These are phyloP conservation scores for Cystobasidium tubakii DNA, from an alignment of 768 basidiomycete genomes.

Conservation along the genomic window DNA sequence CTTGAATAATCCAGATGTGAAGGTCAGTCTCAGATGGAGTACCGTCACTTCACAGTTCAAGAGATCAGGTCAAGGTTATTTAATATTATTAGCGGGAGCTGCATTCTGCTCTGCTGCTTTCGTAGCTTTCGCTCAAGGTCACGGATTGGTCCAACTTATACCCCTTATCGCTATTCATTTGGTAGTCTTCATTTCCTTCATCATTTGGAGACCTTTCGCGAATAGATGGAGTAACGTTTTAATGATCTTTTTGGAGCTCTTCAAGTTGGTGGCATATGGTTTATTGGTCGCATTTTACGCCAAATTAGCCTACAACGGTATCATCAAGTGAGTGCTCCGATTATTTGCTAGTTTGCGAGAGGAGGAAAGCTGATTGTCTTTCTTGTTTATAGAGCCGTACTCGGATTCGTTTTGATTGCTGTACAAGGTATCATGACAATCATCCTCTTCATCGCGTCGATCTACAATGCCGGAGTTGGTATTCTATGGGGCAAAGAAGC, in stretches of 20 bases:
- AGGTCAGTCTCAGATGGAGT: slow-evolving; percentile 15
- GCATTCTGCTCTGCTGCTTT: slow-evolving; percentile 30
- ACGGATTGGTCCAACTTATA: slow-evolving; percentile 33
- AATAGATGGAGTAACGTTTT: slow-evolving; percentile 30
- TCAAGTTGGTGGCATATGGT: slow-evolving; percentile 25
- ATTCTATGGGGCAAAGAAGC: slow-evolving; percentile 15
- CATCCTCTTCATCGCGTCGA: slow-evolving; percentile 22
- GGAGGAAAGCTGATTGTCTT: background rate
- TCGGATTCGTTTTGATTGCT: slow-evolving; percentile 36
- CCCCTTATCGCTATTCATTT: slow-evolving; percentile 36
- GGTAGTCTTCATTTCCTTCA: slow-evolving; percentile 20
- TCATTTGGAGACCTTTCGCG: slow-evolving; percentile 25
- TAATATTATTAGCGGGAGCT: background rate
- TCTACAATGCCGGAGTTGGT: slow-evolving; percentile 19
- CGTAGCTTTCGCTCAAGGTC: slow-evolving; percentile 36
- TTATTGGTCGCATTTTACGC: slow-evolving; percentile 24
- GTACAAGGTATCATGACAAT: slow-evolving; percentile 30
- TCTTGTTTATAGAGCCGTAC: slow-evolving; percentile 17
- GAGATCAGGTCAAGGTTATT: slow-evolving; percentile 19
- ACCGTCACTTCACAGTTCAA: slow-evolving; percentile 36
- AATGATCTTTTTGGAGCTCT: slow-evolving; percentile 27
- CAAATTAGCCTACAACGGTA: slow-evolving; percentile 20
- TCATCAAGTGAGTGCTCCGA: slow-evolving; percentile 28
- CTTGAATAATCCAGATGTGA: slow-evolving; percentile 1
- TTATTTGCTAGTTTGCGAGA: background rate